Base-by-base conservation (phyloP, 441 rosid genomes). In the Gossypium trilobum region DNA sequence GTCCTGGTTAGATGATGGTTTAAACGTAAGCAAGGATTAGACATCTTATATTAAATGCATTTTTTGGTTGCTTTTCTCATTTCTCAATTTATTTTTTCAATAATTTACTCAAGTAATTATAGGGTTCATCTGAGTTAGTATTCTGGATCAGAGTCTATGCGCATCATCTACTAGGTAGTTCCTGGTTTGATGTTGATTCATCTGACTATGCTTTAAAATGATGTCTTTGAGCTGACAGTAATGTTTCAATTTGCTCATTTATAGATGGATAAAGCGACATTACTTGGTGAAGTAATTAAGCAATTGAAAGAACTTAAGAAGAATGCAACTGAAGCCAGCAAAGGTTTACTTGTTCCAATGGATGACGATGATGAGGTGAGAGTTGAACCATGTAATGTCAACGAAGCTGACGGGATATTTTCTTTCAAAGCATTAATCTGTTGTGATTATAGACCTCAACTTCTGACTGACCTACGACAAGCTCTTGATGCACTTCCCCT, bases 261-360 rank as follows among this genome's bases (percentile, higher is more conserved):
- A 14, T 50, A 89, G 95, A 86, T 87, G 90, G 95, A 89, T 83
- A 89, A 89, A 71, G 91, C 95, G 54, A 74, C 90, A 68, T 79
- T 89, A 82, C 95, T 89, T 50, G 90, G 87, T 58, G 86, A 80
- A 76, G 95, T 89, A 13, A 77, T 86, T 54, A 74, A 25, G 29
- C 82, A 86, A 74, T 84, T 89, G 62, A 86, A 85, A 70, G 88
- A 83, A 70, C 86, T 89, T 61, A 80, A 85, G 74, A 81, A 74
- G 80, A 80, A 56, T 29, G 91, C 91, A 46, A 44, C 25, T 0
- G 88, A 83, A 76, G 84, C 87, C 39, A 78, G 85, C 68, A 44
- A 79, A 73, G 90, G 85, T 31, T 74, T 67, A 73, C 77, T 86
- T 39, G 73, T 89, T 71, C 95, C 95, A 57, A 63, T 80, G 81